Evolutionary conservation across 1,139 yeast genomes (phyloP), one percentile per base, ranked within the genome.

Genomic region (Suhomyces taliae): DNA sequence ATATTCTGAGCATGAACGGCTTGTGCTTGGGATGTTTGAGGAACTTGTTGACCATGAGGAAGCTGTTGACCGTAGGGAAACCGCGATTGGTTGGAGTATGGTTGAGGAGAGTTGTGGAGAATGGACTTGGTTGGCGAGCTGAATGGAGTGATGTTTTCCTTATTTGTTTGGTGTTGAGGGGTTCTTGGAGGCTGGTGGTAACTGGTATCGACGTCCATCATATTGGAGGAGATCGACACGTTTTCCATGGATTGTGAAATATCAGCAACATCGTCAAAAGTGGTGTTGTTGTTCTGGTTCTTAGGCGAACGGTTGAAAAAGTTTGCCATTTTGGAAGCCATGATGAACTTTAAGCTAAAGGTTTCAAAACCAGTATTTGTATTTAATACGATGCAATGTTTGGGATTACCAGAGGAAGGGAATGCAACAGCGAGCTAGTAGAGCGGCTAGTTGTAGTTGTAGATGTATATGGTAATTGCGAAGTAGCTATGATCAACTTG

Each of bases 211-310:
- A 73, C 60, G 41, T 74, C 79, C 79, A 74, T 74, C 52, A 57
- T 55, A 43, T 65, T 64, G 43, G 66, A 62, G 45, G 58, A 53
- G 29, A 75, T 64, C 40, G 78, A 72, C 12, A 75, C 72, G 54
- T 74, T 74, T 54, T 75, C 80, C 71, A 75, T 69, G 37, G 75
- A 66, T 49, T 70, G 77, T 19, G 78, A 72, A 42, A 75, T 63
- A 50, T 74, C 77, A 32, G 67, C 70, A 46, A 41, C 45, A 39
- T 45, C 44, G 36, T 34, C 47, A 34, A 37, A 41, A 24, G 46
- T 32, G 19, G 31, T 9, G 34, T 6, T 42, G 51, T 19, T 19
- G 24, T 19, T 19, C 24, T 49, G 50, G 41, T 61, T 64, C 42
- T 60, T 64, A 36, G 67, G 66, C 11, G 66, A 60, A 47, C 65